These are phyloP conservation scores for Monascus purpureus DNA, from an alignment of 495 filamentous ascomycete species.

Conservation along the genomic window DNA sequence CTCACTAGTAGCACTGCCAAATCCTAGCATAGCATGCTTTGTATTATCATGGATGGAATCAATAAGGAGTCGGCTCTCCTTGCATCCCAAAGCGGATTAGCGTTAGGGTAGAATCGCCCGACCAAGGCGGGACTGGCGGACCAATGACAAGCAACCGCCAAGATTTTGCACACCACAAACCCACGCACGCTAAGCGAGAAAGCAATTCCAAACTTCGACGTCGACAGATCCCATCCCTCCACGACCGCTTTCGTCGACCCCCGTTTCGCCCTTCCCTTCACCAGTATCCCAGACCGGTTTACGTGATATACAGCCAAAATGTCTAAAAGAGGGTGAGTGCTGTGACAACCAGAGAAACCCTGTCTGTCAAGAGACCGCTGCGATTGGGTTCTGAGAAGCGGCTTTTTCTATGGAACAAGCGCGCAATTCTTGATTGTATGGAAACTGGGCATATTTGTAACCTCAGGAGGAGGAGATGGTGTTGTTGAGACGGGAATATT, in stretches of 20 bases:
- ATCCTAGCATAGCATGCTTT: slow-evolving; percentile 1
- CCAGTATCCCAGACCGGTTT: slow-evolving; percentile 25
- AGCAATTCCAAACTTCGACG: slow-evolving; percentile 16
- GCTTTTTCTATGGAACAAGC: not conserved
- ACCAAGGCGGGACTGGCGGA: slow-evolving; percentile 2
- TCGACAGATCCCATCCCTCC: slow-evolving; percentile 7
- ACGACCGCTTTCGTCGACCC: slow-evolving; percentile 21
- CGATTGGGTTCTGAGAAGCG: slow-evolving; percentile 2
- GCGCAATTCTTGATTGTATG: too few relatives aligned
- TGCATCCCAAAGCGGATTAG: slow-evolving; percentile 15
- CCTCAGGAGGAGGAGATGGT: too few relatives aligned
- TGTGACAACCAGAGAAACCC: not conserved
- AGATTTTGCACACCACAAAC: slow-evolving; percentile 31
- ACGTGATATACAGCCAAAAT: slow-evolving; percentile 37
- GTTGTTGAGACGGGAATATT: too few relatives aligned
- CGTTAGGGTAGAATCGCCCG: slow-evolving; percentile 20
- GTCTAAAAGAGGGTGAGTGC: slow-evolving; percentile 42
- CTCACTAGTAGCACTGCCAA: too few relatives aligned
- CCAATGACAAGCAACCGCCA: slow-evolving; percentile 21
- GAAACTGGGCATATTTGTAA: too few relatives aligned
- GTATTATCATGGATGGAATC: too few relatives aligned
- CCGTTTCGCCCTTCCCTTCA: slow-evolving; percentile 23
- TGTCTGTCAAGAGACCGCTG: not conserved
- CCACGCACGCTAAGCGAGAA: slow-evolving; percentile 36
- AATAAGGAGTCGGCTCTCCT: too few relatives aligned